phyloP scores from a whole-genome alignment of 345 rosid species.

The Pistacia vera region DNA sequence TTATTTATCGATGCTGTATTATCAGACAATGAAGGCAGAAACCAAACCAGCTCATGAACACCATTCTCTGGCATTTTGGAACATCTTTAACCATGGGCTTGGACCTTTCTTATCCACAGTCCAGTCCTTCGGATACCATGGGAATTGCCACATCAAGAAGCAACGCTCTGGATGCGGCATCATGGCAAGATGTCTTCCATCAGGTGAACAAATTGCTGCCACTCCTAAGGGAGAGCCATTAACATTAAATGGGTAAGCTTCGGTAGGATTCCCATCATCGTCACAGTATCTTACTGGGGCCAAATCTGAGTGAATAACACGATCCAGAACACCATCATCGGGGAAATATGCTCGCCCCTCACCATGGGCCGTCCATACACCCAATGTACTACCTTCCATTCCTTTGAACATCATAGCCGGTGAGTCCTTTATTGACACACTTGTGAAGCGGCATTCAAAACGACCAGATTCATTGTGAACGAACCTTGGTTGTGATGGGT shows the following conservation, averaged over 20 bases:
- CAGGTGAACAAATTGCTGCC: conserved; percentile 91
- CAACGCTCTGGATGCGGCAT: conserved; percentile 99
- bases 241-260: conserved; percentile 83
- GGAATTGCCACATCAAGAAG: conserved; percentile 98
- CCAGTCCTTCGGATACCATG: conserved; percentile 93
- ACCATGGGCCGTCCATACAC: conserved; percentile 98
- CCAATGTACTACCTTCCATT: conserved; percentile 92
- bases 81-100: conserved; percentile 94
- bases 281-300: conserved; percentile 89
- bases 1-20: no score
- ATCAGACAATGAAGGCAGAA: not conserved
- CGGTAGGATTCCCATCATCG: conserved; percentile 80
- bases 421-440: conserved; percentile 72
- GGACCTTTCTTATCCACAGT: conserved; percentile 82
- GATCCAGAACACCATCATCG: conserved; percentile 79
- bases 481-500: conserved; percentile 83
- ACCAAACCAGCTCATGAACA: conserved; percentile 41
- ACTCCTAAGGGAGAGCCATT: conserved; percentile 98
- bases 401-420: conserved; percentile 94
- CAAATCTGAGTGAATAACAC: conserved; percentile 62
- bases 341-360: conserved; percentile 97
- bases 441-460: conserved; percentile 89
- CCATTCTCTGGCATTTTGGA: conserved; percentile 97
- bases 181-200: conserved; percentile 95
- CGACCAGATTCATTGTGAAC: conserved; percentile 92